These are phyloP conservation scores for Lactifluus pinguis DNA, from an alignment of 768 basidiomycete genomes.

Conservation along the genomic window DNA sequence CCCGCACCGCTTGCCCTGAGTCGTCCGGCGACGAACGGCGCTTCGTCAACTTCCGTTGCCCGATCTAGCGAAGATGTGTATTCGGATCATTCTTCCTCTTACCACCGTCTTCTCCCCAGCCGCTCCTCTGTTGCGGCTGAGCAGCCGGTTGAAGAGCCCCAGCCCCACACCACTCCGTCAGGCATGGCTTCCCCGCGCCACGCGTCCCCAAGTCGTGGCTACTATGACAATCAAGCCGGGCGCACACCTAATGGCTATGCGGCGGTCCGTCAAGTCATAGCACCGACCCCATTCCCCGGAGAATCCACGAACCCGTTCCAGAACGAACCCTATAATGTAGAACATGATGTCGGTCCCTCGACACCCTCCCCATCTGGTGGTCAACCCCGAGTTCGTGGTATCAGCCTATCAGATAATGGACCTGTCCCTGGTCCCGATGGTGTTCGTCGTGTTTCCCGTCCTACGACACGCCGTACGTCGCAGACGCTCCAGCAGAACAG, in stretches of 20 bases:
- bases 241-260: neutral
- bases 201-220: constrained; percentile 15
- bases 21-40: constrained; percentile 26
- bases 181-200: neutral
- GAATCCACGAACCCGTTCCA: constrained; percentile 5
- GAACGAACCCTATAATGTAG: neutral
- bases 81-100: constrained; percentile 32
- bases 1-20: constrained; percentile 64
- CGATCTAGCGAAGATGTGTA: constrained; percentile 31
- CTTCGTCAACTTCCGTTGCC: constrained; percentile 30
- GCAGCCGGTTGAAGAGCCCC: constrained; percentile 21
- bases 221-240: constrained; percentile 3
- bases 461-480: constrained; percentile 45
- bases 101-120: constrained; percentile 35
- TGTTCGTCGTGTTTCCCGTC: constrained; percentile 71
- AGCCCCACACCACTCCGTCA: constrained; percentile 4
- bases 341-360: neutral
- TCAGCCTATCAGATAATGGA: constrained; percentile 75
- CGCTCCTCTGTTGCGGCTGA: constrained; percentile 26
- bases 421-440: constrained; percentile 73
- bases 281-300: neutral
- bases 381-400: constrained; percentile 39
- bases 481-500: constrained; percentile 51
- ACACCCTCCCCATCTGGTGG: neutral
- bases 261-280: neutral